Evolutionary conservation across 345 rosid genomes (phyloP), one percentile per base, ranked within the genome.

Genomic region (Acer campestre): DNA sequence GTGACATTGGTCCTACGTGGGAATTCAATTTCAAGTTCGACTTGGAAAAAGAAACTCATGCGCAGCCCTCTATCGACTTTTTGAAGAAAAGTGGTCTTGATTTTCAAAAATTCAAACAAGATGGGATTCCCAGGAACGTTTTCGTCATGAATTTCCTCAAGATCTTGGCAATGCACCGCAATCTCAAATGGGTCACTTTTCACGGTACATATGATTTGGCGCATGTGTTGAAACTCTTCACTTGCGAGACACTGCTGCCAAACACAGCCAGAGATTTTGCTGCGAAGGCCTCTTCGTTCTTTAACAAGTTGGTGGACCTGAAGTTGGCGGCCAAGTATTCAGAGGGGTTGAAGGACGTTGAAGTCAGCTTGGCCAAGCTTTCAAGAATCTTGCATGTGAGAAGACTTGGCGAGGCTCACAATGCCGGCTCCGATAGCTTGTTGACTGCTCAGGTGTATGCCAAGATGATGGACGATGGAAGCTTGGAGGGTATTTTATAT

Each of bases 11-110:
- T 22, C 16, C 6, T 2, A 73, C 75, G 0, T 59, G 65, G 53
- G 75, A 59, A 29, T 59, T 73, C 23, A 73, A 73, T 40, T 73
- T 59, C 6, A 49, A 56, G 6, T 73, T 59, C 2, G 75, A 59
- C 22, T 0, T 73, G 17, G 5, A 40, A 20, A 73, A 13, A 14
- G 75, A 59, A 31, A 23, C 10, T 0, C 11, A 73, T 1, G 67
- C 10, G 0, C 3, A 61, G 6, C 18, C 29, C 0, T 73, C 75
- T 2, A 40, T 73, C 12, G 8, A 7, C 20, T 31, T 73, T 20
- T 4, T 40, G n/a, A 40, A 59, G 8, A 61, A 22, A 0, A 40
- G 18, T 11, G 67, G 75, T 0, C 7, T 59, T 4, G 13, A 73
- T 3, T 59, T 73, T 22, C 38, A 61, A 0, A 59, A 22, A 13